phyloP scores from a whole-genome alignment of 1,284 basidiomycete genomes.

The Rhodotorula glutinis region DNA sequence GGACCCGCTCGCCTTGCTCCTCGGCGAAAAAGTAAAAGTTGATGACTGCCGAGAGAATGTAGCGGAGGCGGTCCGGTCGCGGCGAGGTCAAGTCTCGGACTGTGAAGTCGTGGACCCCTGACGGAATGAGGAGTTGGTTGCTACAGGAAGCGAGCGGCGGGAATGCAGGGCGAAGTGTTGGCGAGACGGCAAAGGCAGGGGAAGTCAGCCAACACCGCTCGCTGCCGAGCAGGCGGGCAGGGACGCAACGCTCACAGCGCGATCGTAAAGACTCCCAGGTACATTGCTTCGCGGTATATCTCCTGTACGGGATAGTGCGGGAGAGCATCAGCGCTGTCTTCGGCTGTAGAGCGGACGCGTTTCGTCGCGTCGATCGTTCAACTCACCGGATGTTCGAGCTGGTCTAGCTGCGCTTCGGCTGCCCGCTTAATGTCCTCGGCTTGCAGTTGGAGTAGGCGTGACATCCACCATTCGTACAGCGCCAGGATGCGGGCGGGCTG shows the following conservation, averaged over 20 bases:
- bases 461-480: conserved; percentile 37
- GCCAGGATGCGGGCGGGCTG: conserved; percentile 26
- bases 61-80: conserved; percentile 65
- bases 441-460: conserved; percentile 17
- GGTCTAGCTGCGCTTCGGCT: conserved; percentile 32
- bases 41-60: conserved; percentile 77
- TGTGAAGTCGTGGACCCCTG: conserved; percentile 72
- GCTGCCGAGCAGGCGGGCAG: background rate
- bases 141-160: conserved; percentile 9
- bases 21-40: conserved; percentile 88
- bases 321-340: background rate
- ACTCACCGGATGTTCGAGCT: conserved; percentile 34
- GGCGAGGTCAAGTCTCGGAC: conserved; percentile 70
- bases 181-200: background rate
- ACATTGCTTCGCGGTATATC: conserved; percentile 37
- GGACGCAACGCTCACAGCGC: conserved; percentile 20
- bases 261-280: conserved; percentile 32
- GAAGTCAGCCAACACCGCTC: background rate
- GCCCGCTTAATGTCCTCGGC: conserved; percentile 31
- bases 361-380: background rate
- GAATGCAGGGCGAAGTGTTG: background rate
- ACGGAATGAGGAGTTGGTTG: conserved; percentile 46
- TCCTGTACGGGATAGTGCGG: conserved; percentile 4
- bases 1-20: conserved; percentile 60
- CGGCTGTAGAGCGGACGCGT: background rate